Evolutionary conservation across 2,329 filamentous ascomycete genomes (phyloP), one percentile per base, ranked within the genome.

Genomic region (Fusarium mexicanum): DNA sequence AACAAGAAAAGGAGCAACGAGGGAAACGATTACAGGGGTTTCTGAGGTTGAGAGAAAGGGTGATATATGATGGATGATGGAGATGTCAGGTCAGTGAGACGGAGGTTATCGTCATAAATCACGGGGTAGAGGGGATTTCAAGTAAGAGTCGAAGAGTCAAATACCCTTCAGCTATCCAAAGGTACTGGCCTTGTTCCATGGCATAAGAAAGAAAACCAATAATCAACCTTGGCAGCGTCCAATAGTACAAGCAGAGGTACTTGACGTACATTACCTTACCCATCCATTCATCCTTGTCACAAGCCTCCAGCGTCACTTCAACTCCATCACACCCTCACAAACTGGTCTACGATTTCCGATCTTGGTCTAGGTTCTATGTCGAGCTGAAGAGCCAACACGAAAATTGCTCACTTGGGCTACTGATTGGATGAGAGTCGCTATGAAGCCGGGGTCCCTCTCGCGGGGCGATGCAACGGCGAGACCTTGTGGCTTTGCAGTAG

Each of bases 301-400:
- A 74, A 74, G 71, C 71, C 72, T 59, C 55, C 57, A 33, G 71
- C 71, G 64, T 74, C 72, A 75, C 59, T 69, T 38, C 37, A 46
- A 44, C 43, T 50, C 44, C 53, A 53, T 57, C 44, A 74, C 71
- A 72, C 60, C 71, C 63, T 69, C 55, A 20, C 54, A 51, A 51
- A 31, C 53, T 55, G 38, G 46, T 51, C 44, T 69, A 46, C 57
- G 46, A 44, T 48, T 50, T 71, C 63, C 40, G 31, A 72, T 72
- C 47, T 64, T 72, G 63, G 60, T 41, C 61, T 57, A 63, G 64
- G 11, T 54, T 41, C 58, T 51, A 55, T 58, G 11, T 67, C 31
- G 41, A 50, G 48, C 53, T 53, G 41, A 44, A 40, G 47, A 35
- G 35, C 51, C 41, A 58, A 46, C 53, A 60, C 29, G 47, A 26